phyloP scores from a whole-genome alignment of 768 basidiomycete genomes.

The Phanerochaete sordida region DNA sequence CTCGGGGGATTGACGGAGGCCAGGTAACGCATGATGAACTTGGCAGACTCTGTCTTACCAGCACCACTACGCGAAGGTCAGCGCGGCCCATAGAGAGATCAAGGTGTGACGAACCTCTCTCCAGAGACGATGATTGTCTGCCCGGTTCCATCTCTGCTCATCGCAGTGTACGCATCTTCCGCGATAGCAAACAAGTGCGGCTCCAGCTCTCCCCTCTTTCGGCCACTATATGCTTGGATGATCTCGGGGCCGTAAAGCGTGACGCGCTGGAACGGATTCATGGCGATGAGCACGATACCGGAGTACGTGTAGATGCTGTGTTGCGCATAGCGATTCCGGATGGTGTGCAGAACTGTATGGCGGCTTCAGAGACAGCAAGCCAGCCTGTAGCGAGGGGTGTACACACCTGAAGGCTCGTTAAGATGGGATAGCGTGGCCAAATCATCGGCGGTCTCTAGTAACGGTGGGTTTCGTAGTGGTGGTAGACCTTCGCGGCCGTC shows the following conservation, averaged over 20 bases:
- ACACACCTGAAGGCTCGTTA: slow-evolving; percentile 92
- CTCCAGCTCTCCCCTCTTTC: slow-evolving; percentile 90
- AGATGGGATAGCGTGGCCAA: slow-evolving; percentile 96
- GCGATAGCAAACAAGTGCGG: slow-evolving; percentile 99
- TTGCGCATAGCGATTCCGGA: slow-evolving; percentile 93
- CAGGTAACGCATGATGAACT: slow-evolving; percentile 99
- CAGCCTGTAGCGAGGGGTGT: background rate
- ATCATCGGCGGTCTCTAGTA: slow-evolving; percentile 96
- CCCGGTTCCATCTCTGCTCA: slow-evolving; percentile 90
- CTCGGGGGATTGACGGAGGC: slow-evolving; percentile 92
- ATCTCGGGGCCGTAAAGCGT: slow-evolving; percentile 96
- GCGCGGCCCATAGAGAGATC: slow-evolving; percentile 5
- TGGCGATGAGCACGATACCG: slow-evolving; percentile 96
- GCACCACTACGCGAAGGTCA: slow-evolving; percentile 69
- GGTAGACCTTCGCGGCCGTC: slow-evolving; percentile 80
- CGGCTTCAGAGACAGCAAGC: background rate
- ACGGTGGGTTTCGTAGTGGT: slow-evolving; percentile 92
- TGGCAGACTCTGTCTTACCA: slow-evolving; percentile 99
- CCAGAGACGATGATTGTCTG: slow-evolving; percentile 99
- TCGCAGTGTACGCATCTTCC: slow-evolving; percentile 97
- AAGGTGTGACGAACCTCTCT: slow-evolving; percentile 66
- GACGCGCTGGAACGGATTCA: slow-evolving; percentile 98
- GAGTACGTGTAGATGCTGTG: slow-evolving; percentile 99
- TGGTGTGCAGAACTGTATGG: slow-evolving; percentile 84
- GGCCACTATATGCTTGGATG: slow-evolving; percentile 93